Base-by-base conservation (phyloP, 768 basidiomycete genomes). In the Naematelia encephala region DNA sequence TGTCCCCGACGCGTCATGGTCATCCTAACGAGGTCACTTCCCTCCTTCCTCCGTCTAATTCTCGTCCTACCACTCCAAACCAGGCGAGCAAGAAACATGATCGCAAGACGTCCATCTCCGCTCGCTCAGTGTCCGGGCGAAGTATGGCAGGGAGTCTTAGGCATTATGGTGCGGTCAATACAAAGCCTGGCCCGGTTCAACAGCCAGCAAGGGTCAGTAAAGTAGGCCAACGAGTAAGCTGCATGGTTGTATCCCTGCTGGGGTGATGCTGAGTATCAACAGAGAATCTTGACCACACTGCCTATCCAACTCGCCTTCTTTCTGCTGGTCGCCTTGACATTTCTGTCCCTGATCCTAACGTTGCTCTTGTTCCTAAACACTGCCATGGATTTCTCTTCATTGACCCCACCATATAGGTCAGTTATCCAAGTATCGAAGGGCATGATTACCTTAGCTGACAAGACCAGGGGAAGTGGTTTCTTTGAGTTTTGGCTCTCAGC, bases 281-380 rank as follows among this genome's bases (percentile, higher is more conserved):
- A 76, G 75, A 26, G 75, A 12, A 68, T 76, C 42, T 53, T 76
- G 21, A 76, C 75, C 3, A 74, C 75, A 4, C 55, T 67, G n/a
- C 70, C 71, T 10, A 45, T 76, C 2, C 62, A 66, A 49, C 45
- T 66, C 27, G 27, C 67, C 34, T 71, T 73, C 62, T 68, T 68
- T 60, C 43, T 56, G 14, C 56, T 77, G 11, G 66, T 69, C n/a
- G 21, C 64, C 3, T 56, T 68, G 26, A 65, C 67, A 3, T 71
- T 72, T 51, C 28, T 60, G 1, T 66, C 63, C 23, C 49, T 74
- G 47, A 64, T 69, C 28, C 51, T 73, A 16, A 60, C 66, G 14
- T 44, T 75, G 39, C 52, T 77, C 25, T 53, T 77, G 10, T 66
- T 72, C n/a, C 42, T 71, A 5, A 71, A 73, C 54, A 66, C 73